phyloP scores from a whole-genome alignment of 2,329 filamentous ascomycete genomes.

The Phaeoacremonium minimum region DNA sequence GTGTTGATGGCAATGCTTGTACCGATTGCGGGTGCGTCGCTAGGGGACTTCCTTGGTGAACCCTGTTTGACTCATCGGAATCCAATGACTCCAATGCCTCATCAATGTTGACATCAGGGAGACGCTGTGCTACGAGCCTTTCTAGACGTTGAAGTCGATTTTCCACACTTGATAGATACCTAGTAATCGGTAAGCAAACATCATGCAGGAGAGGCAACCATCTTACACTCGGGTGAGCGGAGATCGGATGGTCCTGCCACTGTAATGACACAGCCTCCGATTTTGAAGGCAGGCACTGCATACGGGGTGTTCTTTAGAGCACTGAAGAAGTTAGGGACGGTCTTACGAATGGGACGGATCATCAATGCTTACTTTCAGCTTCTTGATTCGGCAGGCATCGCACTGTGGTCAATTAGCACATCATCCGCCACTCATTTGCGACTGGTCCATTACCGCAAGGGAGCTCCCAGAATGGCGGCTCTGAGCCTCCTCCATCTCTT shows the following conservation, averaged over 20 bases:
- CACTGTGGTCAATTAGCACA: background rate
- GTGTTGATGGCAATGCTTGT: background rate
- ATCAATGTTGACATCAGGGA: constrained; percentile 10
- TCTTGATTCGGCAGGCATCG: constrained; percentile 6
- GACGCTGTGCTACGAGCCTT: constrained; percentile 5
- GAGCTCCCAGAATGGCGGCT: constrained; percentile 1
- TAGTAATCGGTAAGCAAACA: constrained; percentile 1
- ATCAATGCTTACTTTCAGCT: constrained; percentile 7
- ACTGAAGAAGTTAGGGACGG: constrained; percentile 1
- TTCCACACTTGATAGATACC: constrained; percentile 10
- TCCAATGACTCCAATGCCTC: constrained; percentile 3
- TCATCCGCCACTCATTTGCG: background rate
- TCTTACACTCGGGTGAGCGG: constrained; percentile 10
- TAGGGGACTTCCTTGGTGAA: background rate
- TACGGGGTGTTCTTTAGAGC: constrained; percentile 9
- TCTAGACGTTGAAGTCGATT: constrained; percentile 6
- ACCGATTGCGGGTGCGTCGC: background rate
- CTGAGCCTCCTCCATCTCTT: constrained; percentile 1
- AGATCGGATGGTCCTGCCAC: constrained; percentile 7
- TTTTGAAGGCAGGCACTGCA: constrained; percentile 9
- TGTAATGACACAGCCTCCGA: constrained; percentile 9
- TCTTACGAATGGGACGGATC: background rate
- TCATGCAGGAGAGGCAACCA: background rate
- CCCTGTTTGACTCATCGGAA: background rate
- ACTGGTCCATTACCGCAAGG: background rate